A percentile compares a stretch with the other conserved stretches of the same genome.
Conservation (phyloP, 2,329 filamentous ascomycete species). For the Cordyceps militaris region DNA sequence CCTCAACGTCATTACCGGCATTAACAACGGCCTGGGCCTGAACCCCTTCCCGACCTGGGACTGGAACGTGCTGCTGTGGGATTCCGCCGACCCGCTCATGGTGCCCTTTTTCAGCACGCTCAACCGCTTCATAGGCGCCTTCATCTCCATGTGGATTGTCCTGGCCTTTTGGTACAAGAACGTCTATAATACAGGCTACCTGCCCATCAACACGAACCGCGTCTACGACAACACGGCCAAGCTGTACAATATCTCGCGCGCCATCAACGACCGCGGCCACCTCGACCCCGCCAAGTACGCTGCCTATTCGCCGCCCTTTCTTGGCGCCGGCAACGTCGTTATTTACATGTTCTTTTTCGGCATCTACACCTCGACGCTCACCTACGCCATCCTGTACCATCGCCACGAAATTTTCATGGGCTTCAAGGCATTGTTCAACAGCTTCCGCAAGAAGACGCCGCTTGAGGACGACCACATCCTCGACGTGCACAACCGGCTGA, state of each 20-base stretch:
- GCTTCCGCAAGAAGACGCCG: conserved; percentile 35
- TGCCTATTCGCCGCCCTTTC: conserved; percentile 44
- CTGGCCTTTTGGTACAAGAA: conserved; percentile 53
- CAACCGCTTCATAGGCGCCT: conserved; percentile 53
- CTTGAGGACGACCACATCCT: conserved; percentile 29
- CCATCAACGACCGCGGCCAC: conserved; percentile 35
- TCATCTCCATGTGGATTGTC: conserved; percentile 48
- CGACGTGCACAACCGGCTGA: conserved; percentile 43
- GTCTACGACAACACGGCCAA: conserved; percentile 43
- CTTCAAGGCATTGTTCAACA: conserved; percentile 39
- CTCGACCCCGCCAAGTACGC: conserved; percentile 41
- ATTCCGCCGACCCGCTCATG: conserved; percentile 38
- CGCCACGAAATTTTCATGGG: conserved; percentile 43
- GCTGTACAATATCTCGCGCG: conserved; percentile 39
- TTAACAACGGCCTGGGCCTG: conserved; percentile 38
- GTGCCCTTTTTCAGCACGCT: conserved; percentile 52
- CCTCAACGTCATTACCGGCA: conserved; percentile 36
- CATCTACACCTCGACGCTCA: conserved; percentile 45
- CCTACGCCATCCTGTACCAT: conserved; percentile 45
- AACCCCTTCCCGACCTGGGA: conserved; percentile 42
- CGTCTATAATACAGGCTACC: conserved; percentile 48
- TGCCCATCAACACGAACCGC: conserved; percentile 45
- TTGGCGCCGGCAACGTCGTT: conserved; percentile 42
- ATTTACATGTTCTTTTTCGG: conserved; percentile 51
- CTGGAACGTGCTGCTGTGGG: conserved; percentile 40